phyloP scores from a whole-genome alignment of 441 rosid species.

The Macaranga tanarius region DNA sequence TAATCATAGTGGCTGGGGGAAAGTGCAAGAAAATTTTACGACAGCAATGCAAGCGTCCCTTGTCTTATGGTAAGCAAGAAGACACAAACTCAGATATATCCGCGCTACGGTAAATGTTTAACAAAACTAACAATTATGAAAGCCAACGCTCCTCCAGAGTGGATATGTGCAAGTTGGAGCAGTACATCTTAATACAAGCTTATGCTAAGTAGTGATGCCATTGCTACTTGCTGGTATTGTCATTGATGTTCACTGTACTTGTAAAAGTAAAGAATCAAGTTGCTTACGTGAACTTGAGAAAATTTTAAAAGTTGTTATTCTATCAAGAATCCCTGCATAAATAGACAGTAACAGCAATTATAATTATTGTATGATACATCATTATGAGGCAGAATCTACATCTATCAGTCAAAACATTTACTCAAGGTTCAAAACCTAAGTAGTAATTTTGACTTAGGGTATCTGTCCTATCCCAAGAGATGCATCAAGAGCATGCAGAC shows the following conservation, averaged over 20 bases:
- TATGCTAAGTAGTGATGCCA: not conserved
- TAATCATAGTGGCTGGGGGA: no score
- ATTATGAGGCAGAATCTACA: not conserved
- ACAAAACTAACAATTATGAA: no score
- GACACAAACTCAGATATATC: no score
- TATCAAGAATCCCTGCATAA: not conserved
- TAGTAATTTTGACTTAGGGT: not conserved
- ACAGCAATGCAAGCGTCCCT: no score
- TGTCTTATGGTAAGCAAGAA: no score
- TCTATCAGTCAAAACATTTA: not conserved
- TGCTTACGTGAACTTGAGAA: conserved; percentile 7
- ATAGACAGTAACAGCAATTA: not conserved
- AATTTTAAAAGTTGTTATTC: not conserved
- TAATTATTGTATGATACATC: not conserved
- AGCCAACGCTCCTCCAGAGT: not conserved
- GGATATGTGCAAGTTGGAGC: not conserved
- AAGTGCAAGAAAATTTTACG: no score
- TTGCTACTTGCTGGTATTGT: not conserved
- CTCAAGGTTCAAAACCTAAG: not conserved
- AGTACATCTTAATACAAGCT: not conserved
- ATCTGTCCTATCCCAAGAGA: not conserved
- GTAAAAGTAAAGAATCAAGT: not conserved
- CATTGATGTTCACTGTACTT: not conserved
- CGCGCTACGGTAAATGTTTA: no score
- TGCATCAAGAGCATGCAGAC: not conserved